Percentiles rank a stretch among this genome's conserved stretches.
Conservation (phyloP, 371 early-diverging fungal genomes). For the Batkoa obscura region DNA sequence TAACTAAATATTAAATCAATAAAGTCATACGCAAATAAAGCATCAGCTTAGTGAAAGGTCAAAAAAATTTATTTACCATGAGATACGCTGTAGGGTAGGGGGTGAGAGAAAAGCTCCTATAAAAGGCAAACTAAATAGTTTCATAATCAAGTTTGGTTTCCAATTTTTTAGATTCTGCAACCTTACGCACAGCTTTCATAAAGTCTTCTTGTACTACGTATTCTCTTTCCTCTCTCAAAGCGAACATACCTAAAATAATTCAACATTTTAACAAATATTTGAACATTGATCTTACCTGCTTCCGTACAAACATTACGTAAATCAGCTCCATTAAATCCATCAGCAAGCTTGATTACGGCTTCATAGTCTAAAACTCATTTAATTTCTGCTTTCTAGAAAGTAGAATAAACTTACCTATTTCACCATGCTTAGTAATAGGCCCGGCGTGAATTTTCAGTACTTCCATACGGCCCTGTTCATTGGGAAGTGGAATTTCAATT, state of each 20-base stretch:
- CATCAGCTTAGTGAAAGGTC: too few relatives aligned
- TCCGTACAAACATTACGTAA: slow-evolving; percentile 98
- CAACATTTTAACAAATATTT: too few relatives aligned
- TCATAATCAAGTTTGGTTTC: slow-evolving; percentile 96
- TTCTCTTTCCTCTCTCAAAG: slow-evolving; percentile 97
- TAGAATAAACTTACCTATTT: slow-evolving; percentile 11
- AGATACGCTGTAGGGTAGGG: too few relatives aligned
- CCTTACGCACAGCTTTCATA: slow-evolving; percentile 98
- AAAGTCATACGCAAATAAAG: too few relatives aligned
- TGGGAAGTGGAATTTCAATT: slow-evolving; percentile 94
- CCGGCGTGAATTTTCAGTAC: slow-evolving; percentile 95
- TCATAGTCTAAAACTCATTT: slow-evolving; percentile 60
- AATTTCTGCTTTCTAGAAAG: too few relatives aligned
- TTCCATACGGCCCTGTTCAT: slow-evolving; percentile 81
- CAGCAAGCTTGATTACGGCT: slow-evolving; percentile 93
- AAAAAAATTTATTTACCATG: too few relatives aligned
- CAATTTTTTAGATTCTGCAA: slow-evolving; percentile 95
- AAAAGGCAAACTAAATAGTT: slow-evolving; percentile 9
- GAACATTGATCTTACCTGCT: slow-evolving; percentile 38
- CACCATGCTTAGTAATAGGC: slow-evolving; percentile 87
- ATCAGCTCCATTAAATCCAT: slow-evolving; percentile 99
- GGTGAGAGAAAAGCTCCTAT: too few relatives aligned
- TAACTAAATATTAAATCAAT: too few relatives aligned
- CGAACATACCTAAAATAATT: slow-evolving; percentile 59
- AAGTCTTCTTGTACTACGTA: slow-evolving; percentile 97